Conservation (phyloP, 2,329 filamentous ascomycete genomes). For the Penicillium glabrum region DNA sequence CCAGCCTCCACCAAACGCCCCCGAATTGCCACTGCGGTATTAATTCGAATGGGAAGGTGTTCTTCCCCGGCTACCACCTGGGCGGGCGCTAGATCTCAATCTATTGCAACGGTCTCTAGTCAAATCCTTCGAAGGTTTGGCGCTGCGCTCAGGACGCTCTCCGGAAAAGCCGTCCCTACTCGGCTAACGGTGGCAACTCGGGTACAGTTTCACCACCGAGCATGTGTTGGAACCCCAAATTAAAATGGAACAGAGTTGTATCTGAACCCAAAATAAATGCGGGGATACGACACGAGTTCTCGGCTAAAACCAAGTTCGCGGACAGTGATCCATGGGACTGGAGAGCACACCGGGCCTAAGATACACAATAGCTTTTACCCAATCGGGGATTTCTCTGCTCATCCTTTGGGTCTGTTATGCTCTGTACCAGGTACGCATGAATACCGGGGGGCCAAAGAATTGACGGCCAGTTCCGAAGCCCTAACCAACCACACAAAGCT, state of each 20-base stretch:
- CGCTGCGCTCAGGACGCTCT: neutral
- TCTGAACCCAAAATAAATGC: neutral
- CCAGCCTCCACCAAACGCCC: neutral
- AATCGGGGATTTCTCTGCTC: neutral
- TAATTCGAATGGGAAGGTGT: neutral
- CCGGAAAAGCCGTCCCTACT: neutral
- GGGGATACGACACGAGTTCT: neutral
- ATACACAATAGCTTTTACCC: neutral
- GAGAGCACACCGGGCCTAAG: neutral
- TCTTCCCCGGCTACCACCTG: neutral
- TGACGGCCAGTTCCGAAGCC: neutral
- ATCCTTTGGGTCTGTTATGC: neutral
- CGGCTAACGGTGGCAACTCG: neutral
- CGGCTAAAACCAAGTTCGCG: constrained; percentile 1
- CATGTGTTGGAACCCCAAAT: neutral
- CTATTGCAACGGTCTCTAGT: neutral
- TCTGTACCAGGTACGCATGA: neutral
- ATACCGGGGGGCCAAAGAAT: neutral
- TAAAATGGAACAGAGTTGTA: neutral
- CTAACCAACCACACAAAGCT: neutral
- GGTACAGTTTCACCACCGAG: neutral
- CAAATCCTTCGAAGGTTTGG: neutral
- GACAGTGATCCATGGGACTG: neutral
- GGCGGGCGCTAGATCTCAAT: neutral
- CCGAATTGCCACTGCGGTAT: neutral